Evolutionary conservation across 2,329 filamentous ascomycete genomes (phyloP).

Genomic region (Tolypocladium inflatum): DNA sequence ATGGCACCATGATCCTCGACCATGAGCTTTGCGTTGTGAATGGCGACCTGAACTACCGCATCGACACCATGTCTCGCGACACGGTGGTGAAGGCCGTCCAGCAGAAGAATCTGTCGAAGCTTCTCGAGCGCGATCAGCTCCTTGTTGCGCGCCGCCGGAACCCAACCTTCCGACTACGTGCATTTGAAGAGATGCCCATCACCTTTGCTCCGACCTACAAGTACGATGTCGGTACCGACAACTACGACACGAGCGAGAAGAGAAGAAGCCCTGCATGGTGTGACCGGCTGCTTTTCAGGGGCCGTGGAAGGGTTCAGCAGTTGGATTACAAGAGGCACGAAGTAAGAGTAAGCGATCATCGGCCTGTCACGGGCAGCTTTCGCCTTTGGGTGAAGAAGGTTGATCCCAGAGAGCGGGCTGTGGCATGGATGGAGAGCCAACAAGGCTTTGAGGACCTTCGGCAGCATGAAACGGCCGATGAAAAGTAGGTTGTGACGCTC

Average conservation of each 20-base stretch:
- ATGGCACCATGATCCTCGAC: constrained; percentile 89
- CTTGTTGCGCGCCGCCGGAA: constrained; percentile 83
- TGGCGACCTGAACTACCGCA: constrained; percentile 95
- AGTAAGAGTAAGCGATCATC: constrained; percentile 82
- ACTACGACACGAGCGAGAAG: constrained; percentile 92
- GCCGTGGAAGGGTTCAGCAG: constrained; percentile 73
- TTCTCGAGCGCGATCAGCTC: constrained; percentile 89
- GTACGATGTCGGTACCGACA: constrained; percentile 92
- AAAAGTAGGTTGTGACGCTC: constrained; percentile 55
- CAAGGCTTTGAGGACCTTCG: constrained; percentile 65
- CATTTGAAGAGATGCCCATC: constrained; percentile 86
- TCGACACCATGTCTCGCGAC: constrained; percentile 92
- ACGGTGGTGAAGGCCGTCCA: constrained; percentile 82
- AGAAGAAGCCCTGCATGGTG: constrained; percentile 93
- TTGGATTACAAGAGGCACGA: constrained; percentile 84
- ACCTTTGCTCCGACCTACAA: constrained; percentile 96
- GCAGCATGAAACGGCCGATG: constrained; percentile 56
- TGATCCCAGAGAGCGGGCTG: constrained; percentile 52
- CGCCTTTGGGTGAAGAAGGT: constrained; percentile 78
- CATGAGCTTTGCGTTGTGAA: constrained; percentile 97
- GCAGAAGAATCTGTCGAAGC: constrained; percentile 69
- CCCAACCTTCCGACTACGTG: constrained; percentile 76
- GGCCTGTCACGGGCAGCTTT: constrained; percentile 82
- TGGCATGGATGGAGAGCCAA: constrained; percentile 64
- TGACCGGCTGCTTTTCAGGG: constrained; percentile 82